These are phyloP conservation scores for Ophiostoma sp. DNA, from an alignment of 2,329 filamentous ascomycete genomes.

Conservation along the genomic window DNA sequence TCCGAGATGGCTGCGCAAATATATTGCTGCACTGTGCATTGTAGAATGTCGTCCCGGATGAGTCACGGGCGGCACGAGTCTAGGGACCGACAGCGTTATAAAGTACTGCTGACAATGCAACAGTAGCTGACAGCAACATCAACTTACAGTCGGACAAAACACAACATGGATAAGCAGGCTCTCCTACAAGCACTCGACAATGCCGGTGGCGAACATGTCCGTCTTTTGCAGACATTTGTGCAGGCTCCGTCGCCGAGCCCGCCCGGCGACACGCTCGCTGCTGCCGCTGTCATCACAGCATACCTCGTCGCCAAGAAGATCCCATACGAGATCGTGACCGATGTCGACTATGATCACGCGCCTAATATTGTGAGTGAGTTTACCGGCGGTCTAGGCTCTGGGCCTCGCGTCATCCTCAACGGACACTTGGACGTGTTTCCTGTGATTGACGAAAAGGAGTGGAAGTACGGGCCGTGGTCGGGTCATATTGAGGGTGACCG, in stretches of 20 bases:
- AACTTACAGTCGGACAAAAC: background rate
- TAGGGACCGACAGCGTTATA: background rate
- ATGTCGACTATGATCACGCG: background rate
- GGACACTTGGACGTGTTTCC: conserved; percentile 19
- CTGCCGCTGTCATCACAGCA: background rate
- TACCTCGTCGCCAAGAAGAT: background rate
- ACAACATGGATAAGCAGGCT: background rate
- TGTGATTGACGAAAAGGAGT: conserved; percentile 15
- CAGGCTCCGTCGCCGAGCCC: conserved; percentile 21
- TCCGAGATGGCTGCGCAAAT: background rate
- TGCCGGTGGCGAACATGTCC: conserved; percentile 11
- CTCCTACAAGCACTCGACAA: conserved; percentile 18
- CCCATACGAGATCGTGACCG: background rate
- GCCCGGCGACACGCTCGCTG: conserved; percentile 14
- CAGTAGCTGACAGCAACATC: background rate
- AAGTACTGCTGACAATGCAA: background rate
- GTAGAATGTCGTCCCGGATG: background rate
- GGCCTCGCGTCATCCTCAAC: background rate
- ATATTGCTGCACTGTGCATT: background rate
- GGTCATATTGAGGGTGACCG: conserved; percentile 21
- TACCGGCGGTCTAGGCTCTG: background rate
- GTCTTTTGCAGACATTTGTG: conserved; percentile 19
- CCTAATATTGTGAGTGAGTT: background rate
- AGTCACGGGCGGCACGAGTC: background rate
- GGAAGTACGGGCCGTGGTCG: conserved; percentile 22